Conservation (phyloP, 2,329 filamentous ascomycete species). For the Diaporthe amygdali region DNA sequence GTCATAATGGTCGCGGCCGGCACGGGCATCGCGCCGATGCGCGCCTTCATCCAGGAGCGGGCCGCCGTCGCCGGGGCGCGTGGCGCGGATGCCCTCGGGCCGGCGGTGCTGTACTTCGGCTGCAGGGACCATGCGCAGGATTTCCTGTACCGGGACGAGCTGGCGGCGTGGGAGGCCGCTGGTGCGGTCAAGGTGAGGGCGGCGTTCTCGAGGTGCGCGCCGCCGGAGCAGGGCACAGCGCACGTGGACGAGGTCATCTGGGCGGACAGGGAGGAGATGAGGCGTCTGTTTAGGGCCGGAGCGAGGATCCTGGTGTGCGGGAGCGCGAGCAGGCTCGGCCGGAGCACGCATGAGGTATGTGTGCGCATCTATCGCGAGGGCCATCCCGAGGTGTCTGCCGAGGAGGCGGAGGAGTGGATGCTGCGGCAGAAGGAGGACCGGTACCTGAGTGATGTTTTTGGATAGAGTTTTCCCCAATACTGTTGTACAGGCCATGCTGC, state of each 20-base stretch:
- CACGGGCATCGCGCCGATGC: conserved; percentile 53
- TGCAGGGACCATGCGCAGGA: conserved; percentile 42
- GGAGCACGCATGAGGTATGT: conserved; percentile 22
- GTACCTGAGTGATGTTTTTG: conserved; percentile 28
- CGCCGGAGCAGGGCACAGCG: neutral
- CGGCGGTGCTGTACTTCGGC: conserved; percentile 47
- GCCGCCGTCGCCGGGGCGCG: conserved; percentile 40
- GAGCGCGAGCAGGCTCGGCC: conserved; percentile 25
- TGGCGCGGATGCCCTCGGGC: conserved; percentile 33
- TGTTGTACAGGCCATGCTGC: neutral
- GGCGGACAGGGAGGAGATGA: conserved; percentile 25
- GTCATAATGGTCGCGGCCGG: conserved; percentile 57
- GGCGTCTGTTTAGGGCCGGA: conserved; percentile 19
- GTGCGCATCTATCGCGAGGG: conserved; percentile 26
- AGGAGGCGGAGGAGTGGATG: conserved; percentile 27
- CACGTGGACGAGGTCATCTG: conserved; percentile 28
- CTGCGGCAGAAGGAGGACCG: conserved; percentile 26
- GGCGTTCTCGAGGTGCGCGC: conserved; percentile 15
- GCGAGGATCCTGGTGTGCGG: conserved; percentile 27
- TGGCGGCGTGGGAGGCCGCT: conserved; percentile 28
- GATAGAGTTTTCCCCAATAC: neutral
- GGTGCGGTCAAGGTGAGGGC: conserved; percentile 24
- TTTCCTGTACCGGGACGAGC: conserved; percentile 35
- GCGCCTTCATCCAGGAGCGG: conserved; percentile 42
- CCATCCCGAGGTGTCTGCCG: conserved; percentile 20